phyloP scores from a whole-genome alignment of 108 stramenopile genomes.

The Nitzschia sp. region DNA sequence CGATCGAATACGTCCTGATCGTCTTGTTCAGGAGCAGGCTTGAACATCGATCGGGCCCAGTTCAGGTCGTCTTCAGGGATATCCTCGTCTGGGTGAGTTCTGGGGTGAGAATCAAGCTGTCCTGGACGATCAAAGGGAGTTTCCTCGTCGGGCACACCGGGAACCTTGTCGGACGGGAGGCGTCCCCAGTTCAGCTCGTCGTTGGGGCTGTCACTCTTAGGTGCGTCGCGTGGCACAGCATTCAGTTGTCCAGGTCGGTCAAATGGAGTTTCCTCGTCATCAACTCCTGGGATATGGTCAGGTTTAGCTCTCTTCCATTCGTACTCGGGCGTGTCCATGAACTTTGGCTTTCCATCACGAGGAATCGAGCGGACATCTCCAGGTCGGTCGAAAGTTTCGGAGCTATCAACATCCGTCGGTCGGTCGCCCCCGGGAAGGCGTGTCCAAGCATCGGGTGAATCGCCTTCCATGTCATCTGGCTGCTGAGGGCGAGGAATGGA shows the following conservation, averaged over 20 bases:
- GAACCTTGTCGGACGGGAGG: neutral
- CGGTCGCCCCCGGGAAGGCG: conserved; percentile 2
- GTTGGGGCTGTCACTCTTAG: neutral
- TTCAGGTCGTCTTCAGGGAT: conserved; percentile 24
- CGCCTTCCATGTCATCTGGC: conserved; percentile 1
- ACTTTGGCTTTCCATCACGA: conserved; percentile 29
- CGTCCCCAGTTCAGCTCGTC: conserved; percentile 17
- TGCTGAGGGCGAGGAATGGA: conserved; percentile 13
- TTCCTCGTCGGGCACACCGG: conserved; percentile 18
- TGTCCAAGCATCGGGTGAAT: conserved; percentile 4
- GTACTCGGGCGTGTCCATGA: conserved; percentile 23
- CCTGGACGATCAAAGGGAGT: conserved; percentile 12
- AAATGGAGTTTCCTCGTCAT: conserved; percentile 29
- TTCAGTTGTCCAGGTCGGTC: conserved; percentile 32
- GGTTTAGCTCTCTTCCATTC: conserved; percentile 14
- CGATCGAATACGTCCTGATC: conserved; percentile 18
- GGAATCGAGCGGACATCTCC: conserved; percentile 30
- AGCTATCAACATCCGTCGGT: neutral
- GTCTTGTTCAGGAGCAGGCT: conserved; percentile 11
- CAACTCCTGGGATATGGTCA: conserved; percentile 6
- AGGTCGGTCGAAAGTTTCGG: conserved; percentile 10
- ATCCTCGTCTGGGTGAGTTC: conserved; percentile 7
- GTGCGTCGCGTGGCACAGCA: conserved; percentile 26
- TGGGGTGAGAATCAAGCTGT: conserved; percentile 1
- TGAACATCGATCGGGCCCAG: conserved; percentile 2